Evolutionary conservation across 768 basidiomycete genomes (phyloP).

Genomic region (Pisolithus microcarpus): DNA sequence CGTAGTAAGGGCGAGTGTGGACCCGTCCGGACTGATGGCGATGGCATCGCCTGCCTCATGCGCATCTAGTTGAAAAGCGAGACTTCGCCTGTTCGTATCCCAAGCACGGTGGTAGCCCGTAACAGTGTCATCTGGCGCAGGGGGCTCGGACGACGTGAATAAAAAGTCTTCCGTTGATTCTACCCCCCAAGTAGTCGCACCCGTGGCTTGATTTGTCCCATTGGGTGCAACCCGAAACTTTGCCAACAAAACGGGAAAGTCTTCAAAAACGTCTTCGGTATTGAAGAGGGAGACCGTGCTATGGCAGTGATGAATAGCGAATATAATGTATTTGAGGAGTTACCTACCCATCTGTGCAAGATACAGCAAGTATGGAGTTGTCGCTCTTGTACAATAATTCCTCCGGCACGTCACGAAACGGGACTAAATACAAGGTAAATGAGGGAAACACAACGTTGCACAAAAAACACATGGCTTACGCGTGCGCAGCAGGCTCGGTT

Average conservation of each 20-base stretch:
- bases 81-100: constrained; percentile 28
- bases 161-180: constrained; percentile 32
- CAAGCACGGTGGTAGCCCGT: constrained; percentile 46
- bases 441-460: not conserved
- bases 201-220: constrained; percentile 27
- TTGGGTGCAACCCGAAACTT: constrained; percentile 12
- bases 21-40: constrained; percentile 38
- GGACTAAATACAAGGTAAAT: constrained; percentile 11
- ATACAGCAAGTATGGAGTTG: constrained; percentile 31
- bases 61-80: constrained; percentile 34
- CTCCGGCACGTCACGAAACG: constrained; percentile 28
- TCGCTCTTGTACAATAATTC: constrained; percentile 42
- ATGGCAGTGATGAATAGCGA: not conserved
- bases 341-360: constrained; percentile 24
- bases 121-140: constrained; percentile 4
- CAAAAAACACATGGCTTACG: constrained; percentile 10
- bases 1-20: constrained; percentile 28
- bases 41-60: constrained; percentile 49
- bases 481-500: constrained; percentile 6
- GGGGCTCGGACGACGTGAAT: constrained; percentile 54
- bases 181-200: constrained; percentile 48
- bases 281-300: constrained; percentile 19
- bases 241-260: constrained; percentile 9
- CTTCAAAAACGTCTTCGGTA: constrained; percentile 19
- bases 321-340: not conserved